Conservation (phyloP, 108 stramenopile genomes). For the Nitzschia inconspicua region DNA sequence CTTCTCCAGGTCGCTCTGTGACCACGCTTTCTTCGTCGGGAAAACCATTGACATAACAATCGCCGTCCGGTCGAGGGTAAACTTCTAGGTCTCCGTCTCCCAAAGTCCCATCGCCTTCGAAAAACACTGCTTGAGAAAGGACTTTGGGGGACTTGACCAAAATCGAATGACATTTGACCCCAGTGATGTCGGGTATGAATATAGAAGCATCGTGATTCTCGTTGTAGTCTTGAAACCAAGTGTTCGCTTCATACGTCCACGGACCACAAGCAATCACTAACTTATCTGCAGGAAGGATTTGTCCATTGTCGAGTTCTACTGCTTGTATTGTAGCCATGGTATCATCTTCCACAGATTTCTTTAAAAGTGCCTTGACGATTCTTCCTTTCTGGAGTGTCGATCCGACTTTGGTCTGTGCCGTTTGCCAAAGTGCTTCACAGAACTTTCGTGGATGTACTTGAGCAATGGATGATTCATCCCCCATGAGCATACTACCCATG, state of each 20-base stretch:
- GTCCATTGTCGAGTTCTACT: conserved; percentile 46
- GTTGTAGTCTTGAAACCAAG: conserved; percentile 27
- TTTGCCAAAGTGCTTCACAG: conserved; percentile 42
- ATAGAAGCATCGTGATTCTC: neutral
- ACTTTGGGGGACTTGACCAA: conserved; percentile 29
- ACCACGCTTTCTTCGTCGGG: conserved; percentile 37
- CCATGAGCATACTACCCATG: conserved; percentile 26
- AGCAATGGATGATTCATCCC: conserved; percentile 54
- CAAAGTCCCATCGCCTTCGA: conserved; percentile 13
- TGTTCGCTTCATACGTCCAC: conserved; percentile 43
- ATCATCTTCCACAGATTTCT: neutral
- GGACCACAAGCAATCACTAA: conserved; percentile 54
- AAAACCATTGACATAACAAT: conserved; percentile 53
- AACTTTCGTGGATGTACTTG: conserved; percentile 67
- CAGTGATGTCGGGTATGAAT: conserved; percentile 33
- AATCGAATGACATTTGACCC: conserved; percentile 57
- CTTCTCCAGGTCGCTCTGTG: conserved; percentile 42
- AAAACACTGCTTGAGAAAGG: conserved; percentile 52
- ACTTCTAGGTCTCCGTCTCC: conserved; percentile 52
- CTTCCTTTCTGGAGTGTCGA: conserved; percentile 35
- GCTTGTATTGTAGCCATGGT: conserved; percentile 8
- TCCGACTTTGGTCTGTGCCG: conserved; percentile 23
- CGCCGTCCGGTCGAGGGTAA: conserved; percentile 62
- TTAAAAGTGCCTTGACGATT: conserved; percentile 24
- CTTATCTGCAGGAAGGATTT: conserved; percentile 40